These are phyloP conservation scores for Chlorella sorokiniana DNA, from an alignment of 139 green algal genomes.

Conservation along the genomic window DNA sequence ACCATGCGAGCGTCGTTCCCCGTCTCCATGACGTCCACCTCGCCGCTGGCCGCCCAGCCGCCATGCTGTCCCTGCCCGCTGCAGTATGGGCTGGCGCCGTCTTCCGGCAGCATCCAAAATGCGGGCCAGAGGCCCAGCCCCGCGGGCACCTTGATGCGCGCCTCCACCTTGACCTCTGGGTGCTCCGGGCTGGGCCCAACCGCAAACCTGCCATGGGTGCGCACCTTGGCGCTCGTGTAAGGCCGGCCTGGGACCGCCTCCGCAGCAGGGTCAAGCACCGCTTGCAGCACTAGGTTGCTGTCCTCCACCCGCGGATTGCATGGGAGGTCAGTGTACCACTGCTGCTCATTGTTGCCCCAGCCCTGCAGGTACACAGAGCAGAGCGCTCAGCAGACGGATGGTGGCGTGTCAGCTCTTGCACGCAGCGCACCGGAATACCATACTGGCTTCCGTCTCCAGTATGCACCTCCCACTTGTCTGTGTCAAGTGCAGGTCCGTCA, in stretches of 20 bases:
- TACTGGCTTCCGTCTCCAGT: conserved; percentile 9
- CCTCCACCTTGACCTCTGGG: background rate
- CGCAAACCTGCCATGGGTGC: background rate
- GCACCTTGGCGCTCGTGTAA: background rate
- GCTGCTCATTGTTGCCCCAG: conserved; percentile 27
- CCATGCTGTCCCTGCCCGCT: conserved; percentile 38
- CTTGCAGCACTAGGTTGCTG: conserved; percentile 2
- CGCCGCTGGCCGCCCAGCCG: conserved; percentile 35
- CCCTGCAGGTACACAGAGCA: no score
- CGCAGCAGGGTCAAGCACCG: background rate
- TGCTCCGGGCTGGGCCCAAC: background rate
- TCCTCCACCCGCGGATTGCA: background rate
- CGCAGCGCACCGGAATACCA: background rate
- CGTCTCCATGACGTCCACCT: conserved; percentile 56
- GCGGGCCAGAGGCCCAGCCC: conserved; percentile 47
- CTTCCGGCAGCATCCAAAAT: conserved; percentile 35
- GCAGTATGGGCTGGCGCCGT: background rate
- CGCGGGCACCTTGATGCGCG: conserved; percentile 26
- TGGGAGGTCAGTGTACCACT: conserved; percentile 19
- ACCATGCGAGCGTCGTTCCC: conserved; percentile 7
- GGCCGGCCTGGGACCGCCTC: background rate
- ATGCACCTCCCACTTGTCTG: conserved; percentile 3
- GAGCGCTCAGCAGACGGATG: no score
- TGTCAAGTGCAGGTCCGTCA: background rate
- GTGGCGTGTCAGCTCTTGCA: no score